Evolutionary conservation across 139 green algal species (phyloP), one percentile per base, ranked within the genome.

Genomic region (Ulvella scutata): DNA sequence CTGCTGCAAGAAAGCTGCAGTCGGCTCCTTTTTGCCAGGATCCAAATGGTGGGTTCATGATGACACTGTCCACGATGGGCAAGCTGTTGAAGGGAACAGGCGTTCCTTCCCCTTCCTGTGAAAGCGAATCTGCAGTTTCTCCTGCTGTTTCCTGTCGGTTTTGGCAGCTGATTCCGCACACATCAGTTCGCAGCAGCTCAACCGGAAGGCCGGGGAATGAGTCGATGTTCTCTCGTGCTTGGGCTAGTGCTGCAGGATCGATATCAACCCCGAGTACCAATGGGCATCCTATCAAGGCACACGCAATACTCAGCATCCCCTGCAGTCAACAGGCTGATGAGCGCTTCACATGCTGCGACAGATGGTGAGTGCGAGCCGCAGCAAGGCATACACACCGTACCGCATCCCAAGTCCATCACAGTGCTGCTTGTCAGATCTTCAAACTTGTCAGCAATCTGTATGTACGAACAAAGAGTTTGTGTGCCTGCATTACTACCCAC

Each of bases 1-100:
- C 94, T 29, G 83, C 80, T 4, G 78, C 17, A 35, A 98, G 78
- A 44, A 97, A 98, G n/a, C 86, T 83, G 77, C 94, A 84, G 81
- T 97, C 94, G 2, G 89, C 93, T 0, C 93, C 92, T 77, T 95
- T 94, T 2, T 51, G 61, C 3, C 86, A 79, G 6, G 94, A 97
- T 6, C 94, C 94, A 86, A 98, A 98, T 2, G 94, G 94, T 4
- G 94, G 92, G 82, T 97, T 98, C 84, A 90, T 97, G 38, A 98
- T 80, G 1, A 98, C 94, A 0, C 83, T 90, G 79, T 97, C 90
- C 35, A 86, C 87, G 7, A 78, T 26, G 61, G 51, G 34, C 9
- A 77, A 43, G 7, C 17, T 31, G 74, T 20, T 20, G 74, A 74
- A 78, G 44, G 34, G 61, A 34, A 76, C 43, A 10, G 67, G n/a